phyloP scores from a whole-genome alignment of 805 yeast species.

The Wickerhamia fluorescens region DNA sequence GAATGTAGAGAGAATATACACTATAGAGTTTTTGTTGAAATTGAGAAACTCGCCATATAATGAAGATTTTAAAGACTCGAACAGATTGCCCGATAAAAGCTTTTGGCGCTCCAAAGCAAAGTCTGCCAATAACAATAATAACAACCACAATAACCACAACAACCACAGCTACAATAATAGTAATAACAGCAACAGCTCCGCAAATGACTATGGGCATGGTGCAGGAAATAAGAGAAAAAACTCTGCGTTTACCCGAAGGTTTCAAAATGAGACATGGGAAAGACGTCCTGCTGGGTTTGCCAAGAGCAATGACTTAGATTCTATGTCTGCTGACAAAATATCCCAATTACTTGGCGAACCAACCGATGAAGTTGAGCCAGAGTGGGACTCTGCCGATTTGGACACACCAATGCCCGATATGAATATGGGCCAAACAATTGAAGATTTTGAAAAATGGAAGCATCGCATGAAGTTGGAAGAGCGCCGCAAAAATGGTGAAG shows the following conservation, averaged over 20 bases:
- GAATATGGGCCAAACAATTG: constrained; percentile 44
- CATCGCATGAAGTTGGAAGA: constrained; percentile 46
- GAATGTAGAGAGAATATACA: constrained; percentile 15
- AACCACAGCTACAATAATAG: constrained; percentile 9
- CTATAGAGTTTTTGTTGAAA: constrained; percentile 20
- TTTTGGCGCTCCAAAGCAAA: constrained; percentile 41
- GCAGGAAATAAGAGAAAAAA: too few species aligned
- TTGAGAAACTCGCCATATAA: constrained; percentile 34
- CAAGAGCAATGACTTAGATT: constrained; percentile 19
- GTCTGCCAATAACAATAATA: constrained; percentile 3
- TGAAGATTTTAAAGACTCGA: too few species aligned
- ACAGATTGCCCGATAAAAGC: constrained; percentile 41
- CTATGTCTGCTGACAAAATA: constrained; percentile 25
- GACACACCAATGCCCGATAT: constrained; percentile 13
- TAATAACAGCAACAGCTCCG: constrained; percentile 8
- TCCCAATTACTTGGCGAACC: constrained; percentile 30
- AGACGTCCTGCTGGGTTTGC: constrained; percentile 15
- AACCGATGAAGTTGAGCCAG: constrained; percentile 30
- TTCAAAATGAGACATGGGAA: constrained; percentile 30
- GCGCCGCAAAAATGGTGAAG: constrained; percentile 32
- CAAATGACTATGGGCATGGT: too few species aligned
- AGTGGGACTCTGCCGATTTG: constrained; percentile 30
- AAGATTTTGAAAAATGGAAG: constrained; percentile 57
- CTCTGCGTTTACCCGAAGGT: too few species aligned
- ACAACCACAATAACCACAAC: constrained; percentile 11